Percentiles rank a stretch among this genome's conserved stretches.
Conservation (phyloP, 108 stramenopile genomes). For the Mediolabrus comicus region DNA sequence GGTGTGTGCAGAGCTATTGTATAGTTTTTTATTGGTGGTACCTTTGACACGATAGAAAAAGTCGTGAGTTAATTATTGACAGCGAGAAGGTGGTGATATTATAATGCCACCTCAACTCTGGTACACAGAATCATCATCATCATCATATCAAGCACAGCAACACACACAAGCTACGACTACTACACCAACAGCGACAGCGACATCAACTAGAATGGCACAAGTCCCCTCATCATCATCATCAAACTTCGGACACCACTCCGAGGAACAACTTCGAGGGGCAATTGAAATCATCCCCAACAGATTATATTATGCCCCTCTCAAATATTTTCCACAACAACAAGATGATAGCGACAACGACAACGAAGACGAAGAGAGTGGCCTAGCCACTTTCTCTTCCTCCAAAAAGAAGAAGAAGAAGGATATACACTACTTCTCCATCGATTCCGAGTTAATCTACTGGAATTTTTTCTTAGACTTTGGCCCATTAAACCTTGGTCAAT, state of each 20-base stretch:
- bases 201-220: background rate
- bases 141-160: too few relatives aligned
- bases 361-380: background rate
- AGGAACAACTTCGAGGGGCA: conserved; percentile 32
- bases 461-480: conserved; percentile 99
- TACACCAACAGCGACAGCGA: background rate
- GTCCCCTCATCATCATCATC: too few relatives aligned
- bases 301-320: conserved; percentile 45
- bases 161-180: too few relatives aligned
- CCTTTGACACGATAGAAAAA: too few relatives aligned
- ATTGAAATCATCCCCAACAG: conserved; percentile 44
- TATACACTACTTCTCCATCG: conserved; percentile 87
- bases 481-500: conserved; percentile 95
- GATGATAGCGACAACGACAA: background rate
- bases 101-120: background rate
- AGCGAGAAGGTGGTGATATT: too few relatives aligned
- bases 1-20: too few relatives aligned
- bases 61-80: too few relatives aligned
- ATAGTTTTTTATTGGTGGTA: too few relatives aligned
- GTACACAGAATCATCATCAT: background rate
- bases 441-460: conserved; percentile 95
- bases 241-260: conserved; percentile 17
- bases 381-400: background rate
- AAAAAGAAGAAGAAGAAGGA: background rate
- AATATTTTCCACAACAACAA: conserved; percentile 31